Conservation (phyloP, 2,329 filamentous ascomycete genomes). For the Blastomyces gilchristii region DNA sequence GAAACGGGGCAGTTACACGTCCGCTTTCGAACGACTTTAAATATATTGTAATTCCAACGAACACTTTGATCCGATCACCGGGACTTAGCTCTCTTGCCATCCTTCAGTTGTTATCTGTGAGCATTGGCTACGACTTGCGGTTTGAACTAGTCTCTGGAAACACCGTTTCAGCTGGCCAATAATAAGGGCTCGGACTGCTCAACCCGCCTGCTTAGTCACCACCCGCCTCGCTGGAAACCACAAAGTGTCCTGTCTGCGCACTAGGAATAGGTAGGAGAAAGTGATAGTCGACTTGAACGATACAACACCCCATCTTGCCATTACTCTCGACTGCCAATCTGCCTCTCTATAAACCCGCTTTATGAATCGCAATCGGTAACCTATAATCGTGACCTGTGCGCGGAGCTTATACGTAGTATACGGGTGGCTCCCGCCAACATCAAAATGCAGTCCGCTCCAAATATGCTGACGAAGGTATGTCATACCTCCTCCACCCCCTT, state of each 20-base stretch:
- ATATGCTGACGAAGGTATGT: conserved; percentile 41
- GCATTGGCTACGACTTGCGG: not conserved
- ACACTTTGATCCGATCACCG: not conserved
- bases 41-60: not conserved
- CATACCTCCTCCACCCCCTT: conserved; percentile 8
- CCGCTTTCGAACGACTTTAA: not conserved
- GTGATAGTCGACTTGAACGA: not conserved
- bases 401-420: conserved; percentile 28
- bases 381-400: conserved; percentile 23
- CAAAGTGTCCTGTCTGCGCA: conserved; percentile 31
- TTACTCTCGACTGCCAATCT: conserved; percentile 14
- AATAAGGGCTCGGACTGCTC: conserved; percentile 19
- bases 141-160: not conserved
- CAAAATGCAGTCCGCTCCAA: conserved; percentile 39
- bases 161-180: conserved; percentile 20
- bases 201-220: conserved; percentile 26
- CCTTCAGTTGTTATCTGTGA: not conserved
- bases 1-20: not conserved
- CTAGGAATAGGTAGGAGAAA: conserved; percentile 16
- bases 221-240: conserved; percentile 14
- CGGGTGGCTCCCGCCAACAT: conserved; percentile 35
- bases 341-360: conserved; percentile 5
- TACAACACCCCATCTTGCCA: not conserved
- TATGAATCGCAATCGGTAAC: conserved; percentile 26
- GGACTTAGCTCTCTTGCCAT: not conserved